Conservation (phyloP, 2,329 filamentous ascomycete species). For the Rutstroemia sp. region DNA sequence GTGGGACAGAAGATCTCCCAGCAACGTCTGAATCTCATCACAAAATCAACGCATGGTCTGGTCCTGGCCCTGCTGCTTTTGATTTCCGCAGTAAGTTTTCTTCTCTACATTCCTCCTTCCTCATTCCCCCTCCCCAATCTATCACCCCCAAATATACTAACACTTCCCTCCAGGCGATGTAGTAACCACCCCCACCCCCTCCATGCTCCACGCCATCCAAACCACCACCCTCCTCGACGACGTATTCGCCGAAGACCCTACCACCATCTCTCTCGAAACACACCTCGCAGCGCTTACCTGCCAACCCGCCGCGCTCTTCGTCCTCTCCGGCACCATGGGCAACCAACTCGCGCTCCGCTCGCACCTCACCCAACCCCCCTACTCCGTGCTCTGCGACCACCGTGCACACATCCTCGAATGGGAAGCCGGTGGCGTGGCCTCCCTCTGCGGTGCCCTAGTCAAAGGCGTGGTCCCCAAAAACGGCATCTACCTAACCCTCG, state of each 20-base stretch:
- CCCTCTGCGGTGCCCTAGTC: conserved; percentile 62
- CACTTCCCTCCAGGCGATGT: conserved; percentile 45
- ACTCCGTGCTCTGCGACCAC: conserved; percentile 72
- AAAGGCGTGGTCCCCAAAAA: conserved; percentile 62
- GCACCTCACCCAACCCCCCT: conserved; percentile 71
- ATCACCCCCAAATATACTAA: not conserved
- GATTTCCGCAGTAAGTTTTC: conserved; percentile 28
- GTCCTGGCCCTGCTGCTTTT: conserved; percentile 27
- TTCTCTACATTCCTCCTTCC: not conserved
- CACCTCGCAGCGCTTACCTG: conserved; percentile 66
- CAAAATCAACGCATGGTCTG: conserved; percentile 25
- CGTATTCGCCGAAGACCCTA: conserved; percentile 72
- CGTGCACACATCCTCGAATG: conserved; percentile 69
- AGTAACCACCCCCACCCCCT: conserved; percentile 67
- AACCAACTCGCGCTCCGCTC: conserved; percentile 80
- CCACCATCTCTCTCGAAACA: conserved; percentile 67
- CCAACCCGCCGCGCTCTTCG: conserved; percentile 71
- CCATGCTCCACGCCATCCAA: conserved; percentile 76
- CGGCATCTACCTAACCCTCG: conserved; percentile 49
- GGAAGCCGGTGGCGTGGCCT: conserved; percentile 59
- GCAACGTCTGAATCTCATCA: conserved; percentile 8
- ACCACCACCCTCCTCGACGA: conserved; percentile 74
- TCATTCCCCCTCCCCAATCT: not conserved
- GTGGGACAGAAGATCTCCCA: conserved; percentile 12
- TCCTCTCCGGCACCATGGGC: conserved; percentile 88